Percentiles rank a stretch among this genome's conserved stretches.
These are phyloP conservation scores for Erysimum pusillum DNA, from an alignment of 441 rosid species.

Conservation along the genomic window DNA sequence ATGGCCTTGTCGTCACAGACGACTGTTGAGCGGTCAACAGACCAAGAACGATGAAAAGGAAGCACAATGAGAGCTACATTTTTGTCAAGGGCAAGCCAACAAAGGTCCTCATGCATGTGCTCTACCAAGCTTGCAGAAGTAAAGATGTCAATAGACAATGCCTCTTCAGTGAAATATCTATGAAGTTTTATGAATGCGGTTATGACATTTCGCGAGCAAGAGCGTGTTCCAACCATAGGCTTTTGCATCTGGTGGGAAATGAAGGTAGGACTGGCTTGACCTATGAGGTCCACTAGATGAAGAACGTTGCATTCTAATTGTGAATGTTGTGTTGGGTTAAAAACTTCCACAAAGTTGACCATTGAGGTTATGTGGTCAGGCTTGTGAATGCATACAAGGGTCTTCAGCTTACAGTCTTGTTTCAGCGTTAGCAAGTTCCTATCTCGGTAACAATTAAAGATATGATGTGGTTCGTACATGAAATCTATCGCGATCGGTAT, in stretches of 20 bases:
- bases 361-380: constrained; percentile 21
- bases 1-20: constrained; percentile 18
- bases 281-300: not conserved
- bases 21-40: constrained; percentile 42
- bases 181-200: not conserved
- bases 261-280: not conserved
- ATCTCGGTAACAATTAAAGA: constrained; percentile 14
- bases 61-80: not conserved
- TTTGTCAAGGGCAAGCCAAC: not conserved
- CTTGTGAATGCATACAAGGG: constrained; percentile 2
- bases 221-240: not conserved
- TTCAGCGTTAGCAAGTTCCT: constrained; percentile 44
- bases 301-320: not conserved
- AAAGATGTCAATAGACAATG: not conserved
- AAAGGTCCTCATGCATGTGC: not conserved
- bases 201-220: not conserved
- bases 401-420: constrained; percentile 40
- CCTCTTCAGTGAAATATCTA: not conserved
- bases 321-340: constrained; percentile 28
- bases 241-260: not conserved
- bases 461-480: not conserved
- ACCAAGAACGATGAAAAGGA: constrained; percentile 55
- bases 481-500: not conserved
- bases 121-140: not conserved
- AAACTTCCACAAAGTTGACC: constrained; percentile 44